These are phyloP conservation scores for Lyophyllum decastes DNA, from an alignment of 768 basidiomycete species.

Conservation along the genomic window DNA sequence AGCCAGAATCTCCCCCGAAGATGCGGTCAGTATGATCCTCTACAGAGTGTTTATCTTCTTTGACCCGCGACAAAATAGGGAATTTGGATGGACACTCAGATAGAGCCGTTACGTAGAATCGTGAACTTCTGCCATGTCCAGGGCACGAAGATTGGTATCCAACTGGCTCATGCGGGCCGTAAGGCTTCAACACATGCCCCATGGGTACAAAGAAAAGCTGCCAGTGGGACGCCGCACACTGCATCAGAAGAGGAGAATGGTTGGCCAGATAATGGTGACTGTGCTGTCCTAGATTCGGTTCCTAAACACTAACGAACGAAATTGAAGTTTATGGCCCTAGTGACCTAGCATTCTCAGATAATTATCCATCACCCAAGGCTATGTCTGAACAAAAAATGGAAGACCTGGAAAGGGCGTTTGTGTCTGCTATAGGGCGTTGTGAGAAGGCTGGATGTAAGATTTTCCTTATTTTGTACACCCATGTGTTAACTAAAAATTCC, in stretches of 20 bases:
- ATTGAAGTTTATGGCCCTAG: constrained; percentile 63
- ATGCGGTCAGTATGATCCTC: neutral
- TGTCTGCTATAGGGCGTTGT: constrained; percentile 52
- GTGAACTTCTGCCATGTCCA: constrained; percentile 75
- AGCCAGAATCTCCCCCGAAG: constrained; percentile 76
- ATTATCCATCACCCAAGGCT: constrained; percentile 57
- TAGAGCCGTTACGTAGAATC: constrained; percentile 66
- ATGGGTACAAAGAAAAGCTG: constrained; percentile 53
- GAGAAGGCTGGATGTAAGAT: constrained; percentile 62
- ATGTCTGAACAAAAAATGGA: constrained; percentile 58
- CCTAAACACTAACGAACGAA: neutral
- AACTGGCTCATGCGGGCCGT: constrained; percentile 72
- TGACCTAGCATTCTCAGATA: constrained; percentile 51
- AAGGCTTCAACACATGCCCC: constrained; percentile 75
- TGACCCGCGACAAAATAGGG: constrained; percentile 36
- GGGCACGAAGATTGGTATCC: constrained; percentile 72
- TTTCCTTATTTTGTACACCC: neutral
- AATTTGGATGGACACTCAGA: constrained; percentile 78
- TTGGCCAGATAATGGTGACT: constrained; percentile 66
- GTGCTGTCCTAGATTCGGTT: neutral
- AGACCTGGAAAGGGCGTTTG: constrained; percentile 60
- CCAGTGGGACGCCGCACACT: constrained; percentile 31
- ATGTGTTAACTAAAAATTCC: neutral
- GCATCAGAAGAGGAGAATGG: constrained; percentile 57
- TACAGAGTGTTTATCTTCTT: neutral